phyloP scores from a whole-genome alignment of 1,284 basidiomycete genomes.

The Ceratobasidium sp. region DNA sequence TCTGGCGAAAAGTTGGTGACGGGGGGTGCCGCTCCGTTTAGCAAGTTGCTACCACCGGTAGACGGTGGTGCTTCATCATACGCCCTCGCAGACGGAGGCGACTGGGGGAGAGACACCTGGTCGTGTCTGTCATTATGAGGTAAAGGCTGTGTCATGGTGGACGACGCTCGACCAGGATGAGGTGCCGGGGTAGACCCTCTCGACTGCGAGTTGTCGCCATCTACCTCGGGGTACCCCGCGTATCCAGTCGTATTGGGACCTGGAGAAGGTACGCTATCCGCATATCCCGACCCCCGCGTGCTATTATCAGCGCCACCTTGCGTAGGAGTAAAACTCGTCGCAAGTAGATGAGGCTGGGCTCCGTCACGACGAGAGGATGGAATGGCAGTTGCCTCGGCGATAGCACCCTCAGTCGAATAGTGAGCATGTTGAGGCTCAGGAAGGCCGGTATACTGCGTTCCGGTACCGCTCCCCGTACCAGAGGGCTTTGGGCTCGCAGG shows the following conservation, averaged over 20 bases:
- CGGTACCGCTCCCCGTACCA: background rate
- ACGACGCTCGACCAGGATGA: background rate
- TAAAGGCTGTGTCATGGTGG: constrained; percentile 15
- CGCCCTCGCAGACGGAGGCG: background rate
- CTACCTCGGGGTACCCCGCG: no score
- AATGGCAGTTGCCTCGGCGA: background rate
- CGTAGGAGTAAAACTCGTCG: background rate
- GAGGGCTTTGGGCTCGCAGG: background rate
- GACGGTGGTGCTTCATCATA: constrained; percentile 9
- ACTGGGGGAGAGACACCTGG: background rate
- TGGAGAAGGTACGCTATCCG: background rate
- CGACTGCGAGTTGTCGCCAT: background rate
- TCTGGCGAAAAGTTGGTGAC: background rate
- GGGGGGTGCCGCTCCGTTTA: background rate
- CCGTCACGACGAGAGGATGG: constrained; percentile 1
- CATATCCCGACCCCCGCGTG: constrained; percentile 2
- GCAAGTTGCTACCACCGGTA: background rate
- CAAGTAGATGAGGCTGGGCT: constrained; percentile 6
- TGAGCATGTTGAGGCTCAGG: constrained; percentile 21
- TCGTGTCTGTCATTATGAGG: background rate
- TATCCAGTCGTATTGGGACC: background rate
- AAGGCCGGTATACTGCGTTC: constrained; percentile 18
- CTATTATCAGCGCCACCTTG: background rate
- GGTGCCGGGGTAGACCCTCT: background rate
- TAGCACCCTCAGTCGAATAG: background rate